Base-by-base conservation (phyloP, 495 filamentous ascomycete genomes). In the Penicillium chermesinum region DNA sequence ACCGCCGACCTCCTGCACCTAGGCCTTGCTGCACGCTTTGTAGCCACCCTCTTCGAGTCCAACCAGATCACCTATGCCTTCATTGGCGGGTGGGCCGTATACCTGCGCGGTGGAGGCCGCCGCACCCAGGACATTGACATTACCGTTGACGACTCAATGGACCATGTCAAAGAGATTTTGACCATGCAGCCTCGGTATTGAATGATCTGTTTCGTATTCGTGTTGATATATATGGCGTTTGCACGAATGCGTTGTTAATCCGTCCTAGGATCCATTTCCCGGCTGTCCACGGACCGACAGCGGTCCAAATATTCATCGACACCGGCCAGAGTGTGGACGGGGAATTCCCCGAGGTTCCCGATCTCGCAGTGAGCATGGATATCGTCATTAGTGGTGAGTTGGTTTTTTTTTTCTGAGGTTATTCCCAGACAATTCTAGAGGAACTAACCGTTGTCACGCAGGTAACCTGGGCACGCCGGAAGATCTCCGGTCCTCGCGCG, bases 281-380 rank as follows among this genome's bases (percentile, higher is more conserved):
- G 19, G 47, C 48, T 21, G 48, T 50, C 14, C 55, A 58, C 42
- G 55, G 55, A 36, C 50, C 47, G 10, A 58, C 55, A 15, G 48
- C 55, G 1, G 51, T 54, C 36, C 55, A 58, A 38, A 50, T 58
- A 13, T 58, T 58, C 25, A 58, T 58, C 46, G 55, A 58, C 39
- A 53, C 50, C 19, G 55, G 55, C 8, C 55, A 41, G 20, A 58
- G 44, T 12, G 40, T 54, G 19, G 55, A 58, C 30, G 44, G 32
- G 22, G 55, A 58, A 19, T 58, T 58, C 22, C 50, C 55, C 9
- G 47, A 58, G 20, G 50, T 58, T 14, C 50, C 55, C 2, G 55
- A 58, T 37, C 36, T 58, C 44, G 55, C 55, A 13, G 55, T 58
- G 38, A 58, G 55, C 36, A 58, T 58, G 55, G 55, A 58, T 22